These are phyloP conservation scores for Coemansia umbellata DNA, from an alignment of 192 early-diverging fungal genomes.

Conservation along the genomic window DNA sequence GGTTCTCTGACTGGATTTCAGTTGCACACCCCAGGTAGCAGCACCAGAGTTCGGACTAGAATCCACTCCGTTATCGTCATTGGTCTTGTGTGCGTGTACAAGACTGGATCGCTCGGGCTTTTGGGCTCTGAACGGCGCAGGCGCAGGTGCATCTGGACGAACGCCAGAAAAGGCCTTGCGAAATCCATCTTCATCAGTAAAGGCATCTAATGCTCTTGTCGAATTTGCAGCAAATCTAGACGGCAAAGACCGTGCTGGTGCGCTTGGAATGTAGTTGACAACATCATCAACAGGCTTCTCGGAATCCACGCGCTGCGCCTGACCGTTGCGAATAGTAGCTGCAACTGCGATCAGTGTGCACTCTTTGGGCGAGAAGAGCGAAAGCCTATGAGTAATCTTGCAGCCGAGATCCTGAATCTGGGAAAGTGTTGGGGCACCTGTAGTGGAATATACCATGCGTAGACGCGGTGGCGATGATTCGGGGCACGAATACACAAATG, in stretches of 20 bases:
- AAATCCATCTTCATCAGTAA: conserved; percentile 44
- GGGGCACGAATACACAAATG: conserved; percentile 52
- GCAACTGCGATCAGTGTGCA: conserved; percentile 45
- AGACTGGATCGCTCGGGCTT: not conserved
- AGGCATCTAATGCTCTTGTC: conserved; percentile 32
- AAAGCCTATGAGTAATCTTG: conserved; percentile 33
- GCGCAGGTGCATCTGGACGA: conserved; percentile 35
- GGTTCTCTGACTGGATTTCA: conserved; percentile 18
- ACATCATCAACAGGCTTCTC: conserved; percentile 35
- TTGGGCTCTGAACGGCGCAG: conserved; percentile 19
- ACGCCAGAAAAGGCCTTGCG: conserved; percentile 41
- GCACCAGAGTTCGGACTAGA: conserved; percentile 37
- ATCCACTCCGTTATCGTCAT: conserved; percentile 22
- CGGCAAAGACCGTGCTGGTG: conserved; percentile 38
- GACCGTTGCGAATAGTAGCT: conserved; percentile 37
- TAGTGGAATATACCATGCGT: conserved; percentile 54
- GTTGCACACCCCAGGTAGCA: conserved; percentile 41
- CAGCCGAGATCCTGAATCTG: conserved; percentile 45
- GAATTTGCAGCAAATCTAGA: conserved; percentile 32
- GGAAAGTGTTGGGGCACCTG: conserved; percentile 25
- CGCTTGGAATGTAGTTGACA: conserved; percentile 39
- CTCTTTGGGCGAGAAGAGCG: conserved; percentile 40
- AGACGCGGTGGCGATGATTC: conserved; percentile 41
- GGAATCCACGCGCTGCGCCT: conserved; percentile 39
- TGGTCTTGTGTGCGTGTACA: not conserved